phyloP scores from a whole-genome alignment of 2,329 filamentous ascomycete species.

The Hymenoscyphus salicellus region DNA sequence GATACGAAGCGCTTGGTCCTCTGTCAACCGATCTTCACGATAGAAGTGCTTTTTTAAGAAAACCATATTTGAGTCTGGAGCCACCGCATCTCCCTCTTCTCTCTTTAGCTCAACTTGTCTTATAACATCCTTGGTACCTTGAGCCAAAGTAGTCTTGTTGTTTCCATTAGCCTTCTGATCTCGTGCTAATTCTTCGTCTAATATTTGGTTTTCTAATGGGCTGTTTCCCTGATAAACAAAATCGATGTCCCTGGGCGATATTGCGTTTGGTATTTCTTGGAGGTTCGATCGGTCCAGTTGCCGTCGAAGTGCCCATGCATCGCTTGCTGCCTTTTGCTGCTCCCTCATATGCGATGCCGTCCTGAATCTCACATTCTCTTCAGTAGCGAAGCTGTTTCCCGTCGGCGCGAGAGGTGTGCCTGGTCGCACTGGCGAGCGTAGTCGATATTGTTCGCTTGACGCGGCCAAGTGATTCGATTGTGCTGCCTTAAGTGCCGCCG shows the following conservation, averaged over 20 bases:
- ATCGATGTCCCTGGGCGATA: conserved; percentile 89
- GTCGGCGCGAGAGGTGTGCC: conserved; percentile 59
- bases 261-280: conserved; percentile 67
- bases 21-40: not conserved
- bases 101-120: conserved; percentile 48
- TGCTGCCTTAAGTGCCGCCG: conserved; percentile 73
- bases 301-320: conserved; percentile 44
- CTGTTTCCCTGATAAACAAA: conserved; percentile 86
- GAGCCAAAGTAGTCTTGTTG: too few relatives aligned
- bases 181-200: conserved; percentile 64
- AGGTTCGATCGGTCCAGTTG: conserved; percentile 39
- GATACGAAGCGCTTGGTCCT: not conserved
- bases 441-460: conserved; percentile 48
- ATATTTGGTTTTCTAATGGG: too few relatives aligned
- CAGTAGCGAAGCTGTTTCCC: conserved; percentile 37
- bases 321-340: conserved; percentile 58
- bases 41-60: not conserved
- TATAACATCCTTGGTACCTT: too few relatives aligned
- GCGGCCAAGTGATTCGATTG: conserved; percentile 70
- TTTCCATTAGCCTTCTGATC: too few relatives aligned
- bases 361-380: conserved; percentile 43
- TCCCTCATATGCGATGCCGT: conserved; percentile 60
- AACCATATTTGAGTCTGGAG: not conserved
- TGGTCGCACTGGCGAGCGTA: conserved; percentile 77
- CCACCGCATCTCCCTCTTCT: not conserved